These are phyloP conservation scores for Hygrophorus russula DNA, from an alignment of 768 basidiomycete genomes.

Conservation along the genomic window DNA sequence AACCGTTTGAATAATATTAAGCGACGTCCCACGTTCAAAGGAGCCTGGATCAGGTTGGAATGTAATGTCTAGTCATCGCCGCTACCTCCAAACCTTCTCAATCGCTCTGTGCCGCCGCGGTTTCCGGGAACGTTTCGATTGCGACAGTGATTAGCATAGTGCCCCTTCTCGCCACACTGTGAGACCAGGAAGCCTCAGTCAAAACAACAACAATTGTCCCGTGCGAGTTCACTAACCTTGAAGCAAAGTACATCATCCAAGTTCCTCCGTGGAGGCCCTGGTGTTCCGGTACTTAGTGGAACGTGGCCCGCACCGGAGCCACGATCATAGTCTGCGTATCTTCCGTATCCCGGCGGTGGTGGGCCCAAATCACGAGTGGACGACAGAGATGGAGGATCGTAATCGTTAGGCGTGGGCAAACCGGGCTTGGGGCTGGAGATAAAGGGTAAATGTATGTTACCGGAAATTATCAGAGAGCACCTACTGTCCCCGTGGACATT, in stretches of 20 bases:
- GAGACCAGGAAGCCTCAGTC: constrained; percentile 5
- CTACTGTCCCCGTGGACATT: constrained; percentile 85
- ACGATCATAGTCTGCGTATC: constrained; percentile 71
- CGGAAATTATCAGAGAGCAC: constrained; percentile 20
- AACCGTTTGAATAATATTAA: no score
- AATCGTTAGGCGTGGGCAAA: constrained; percentile 58
- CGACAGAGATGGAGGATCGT: constrained; percentile 67
- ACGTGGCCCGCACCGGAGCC: constrained; percentile 21
- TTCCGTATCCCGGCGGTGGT: constrained; percentile 84
- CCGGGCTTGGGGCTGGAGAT: constrained; percentile 61
- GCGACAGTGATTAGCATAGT: constrained; percentile 90
- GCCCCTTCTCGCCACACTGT: constrained; percentile 86
- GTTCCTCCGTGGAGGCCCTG: constrained; percentile 48
- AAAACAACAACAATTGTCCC: not conserved
- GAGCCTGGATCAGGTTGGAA: no score
- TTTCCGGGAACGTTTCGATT: constrained; percentile 88
- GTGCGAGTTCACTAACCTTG: constrained; percentile 41
- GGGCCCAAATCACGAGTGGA: constrained; percentile 76
- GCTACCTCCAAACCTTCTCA: constrained; percentile 28
- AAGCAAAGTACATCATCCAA: constrained; percentile 80
- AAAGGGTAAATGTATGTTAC: constrained; percentile 7
- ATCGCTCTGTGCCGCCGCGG: constrained; percentile 67
- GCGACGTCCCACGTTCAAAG: no score
- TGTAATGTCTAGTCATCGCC: constrained; percentile 8
- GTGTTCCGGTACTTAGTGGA: constrained; percentile 15